Conservation (phyloP, 1,284 basidiomycete genomes). For the Vanrija sp. region DNA sequence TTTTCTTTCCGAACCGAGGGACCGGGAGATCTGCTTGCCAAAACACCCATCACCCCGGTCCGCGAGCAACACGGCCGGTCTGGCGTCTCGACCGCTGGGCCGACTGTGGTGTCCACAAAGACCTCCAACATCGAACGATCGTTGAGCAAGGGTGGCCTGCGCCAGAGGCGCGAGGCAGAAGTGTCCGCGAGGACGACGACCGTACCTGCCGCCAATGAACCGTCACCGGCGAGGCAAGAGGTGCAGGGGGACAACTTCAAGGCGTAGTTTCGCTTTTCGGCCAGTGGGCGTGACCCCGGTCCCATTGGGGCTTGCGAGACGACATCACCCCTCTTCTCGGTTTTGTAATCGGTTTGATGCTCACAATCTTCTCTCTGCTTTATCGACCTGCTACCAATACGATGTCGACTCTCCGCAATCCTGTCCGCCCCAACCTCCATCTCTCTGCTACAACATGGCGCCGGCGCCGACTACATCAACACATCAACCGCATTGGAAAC, state of each 20-base stretch:
- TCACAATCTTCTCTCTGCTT: constrained; percentile 35
- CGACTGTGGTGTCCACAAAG: too few relatives aligned
- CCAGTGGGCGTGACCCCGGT: not conserved
- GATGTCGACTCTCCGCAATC: not conserved
- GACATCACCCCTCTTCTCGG: constrained; percentile 23
- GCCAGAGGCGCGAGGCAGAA: constrained; percentile 12
- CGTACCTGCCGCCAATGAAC: not conserved
- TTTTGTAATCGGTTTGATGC: constrained; percentile 11
- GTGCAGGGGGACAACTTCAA: not conserved
- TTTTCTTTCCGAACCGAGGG: not conserved
- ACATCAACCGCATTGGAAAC: too few relatives aligned
- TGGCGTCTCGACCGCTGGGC: constrained; percentile 19
- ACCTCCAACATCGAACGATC: not conserved
- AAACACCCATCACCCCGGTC: too few relatives aligned
- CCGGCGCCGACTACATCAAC: not conserved
- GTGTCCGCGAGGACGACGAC: constrained; percentile 54
- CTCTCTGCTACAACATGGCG: not conserved
- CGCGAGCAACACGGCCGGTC: too few relatives aligned
- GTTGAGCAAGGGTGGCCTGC: not conserved
- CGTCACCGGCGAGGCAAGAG: not conserved
- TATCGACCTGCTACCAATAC: constrained; percentile 41
- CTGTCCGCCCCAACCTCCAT: constrained; percentile 31
- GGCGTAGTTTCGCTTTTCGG: not conserved
- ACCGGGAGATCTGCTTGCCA: too few relatives aligned
- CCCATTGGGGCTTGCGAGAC: not conserved